A percentile compares a stretch with the other conserved stretches of the same genome.
phyloP scores from a whole-genome alignment of 202 grass and related monocot genomes.

The Eragrostis tef region DNA sequence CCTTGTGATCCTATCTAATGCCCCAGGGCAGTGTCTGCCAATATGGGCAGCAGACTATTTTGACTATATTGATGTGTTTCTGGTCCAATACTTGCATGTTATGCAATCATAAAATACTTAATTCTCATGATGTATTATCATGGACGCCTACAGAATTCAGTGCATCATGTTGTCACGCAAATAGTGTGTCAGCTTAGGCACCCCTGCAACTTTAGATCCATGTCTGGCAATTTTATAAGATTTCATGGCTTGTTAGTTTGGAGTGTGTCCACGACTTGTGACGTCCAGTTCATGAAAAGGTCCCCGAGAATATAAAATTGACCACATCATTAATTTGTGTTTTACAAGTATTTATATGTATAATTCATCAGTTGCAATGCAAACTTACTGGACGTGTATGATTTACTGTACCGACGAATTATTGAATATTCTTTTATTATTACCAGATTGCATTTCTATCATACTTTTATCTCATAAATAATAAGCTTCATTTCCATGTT shows the following conservation, averaged over 20 bases:
- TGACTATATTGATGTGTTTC: not conserved
- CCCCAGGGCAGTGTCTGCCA: not conserved
- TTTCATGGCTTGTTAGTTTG: too few species aligned
- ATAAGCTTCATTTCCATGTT: not conserved
- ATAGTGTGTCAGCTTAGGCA: not conserved
- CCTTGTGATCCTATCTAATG: not conserved
- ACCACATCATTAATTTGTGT: not conserved
- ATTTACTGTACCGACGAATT: not conserved
- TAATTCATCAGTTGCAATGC: not conserved
- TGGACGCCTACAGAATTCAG: not conserved
- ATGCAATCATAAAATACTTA: not conserved
- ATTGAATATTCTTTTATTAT: not conserved
- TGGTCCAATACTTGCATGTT: not conserved
- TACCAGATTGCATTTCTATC: not conserved
- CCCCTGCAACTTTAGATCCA: not conserved
- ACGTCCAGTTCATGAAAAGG: too few species aligned
- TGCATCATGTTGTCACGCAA: not conserved
- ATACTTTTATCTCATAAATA: not conserved
- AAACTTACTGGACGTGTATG: not conserved
- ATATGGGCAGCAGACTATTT: not conserved
- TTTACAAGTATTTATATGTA: not conserved
- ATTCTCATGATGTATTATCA: not conserved
- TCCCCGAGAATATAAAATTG: too few species aligned
- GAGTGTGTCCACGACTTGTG: too few species aligned
- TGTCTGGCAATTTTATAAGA: too few species aligned